Evolutionary conservation across 495 filamentous ascomycete genomes (phyloP), one percentile per base, ranked within the genome.

Genomic region (Chlorociboria aeruginascens): DNA sequence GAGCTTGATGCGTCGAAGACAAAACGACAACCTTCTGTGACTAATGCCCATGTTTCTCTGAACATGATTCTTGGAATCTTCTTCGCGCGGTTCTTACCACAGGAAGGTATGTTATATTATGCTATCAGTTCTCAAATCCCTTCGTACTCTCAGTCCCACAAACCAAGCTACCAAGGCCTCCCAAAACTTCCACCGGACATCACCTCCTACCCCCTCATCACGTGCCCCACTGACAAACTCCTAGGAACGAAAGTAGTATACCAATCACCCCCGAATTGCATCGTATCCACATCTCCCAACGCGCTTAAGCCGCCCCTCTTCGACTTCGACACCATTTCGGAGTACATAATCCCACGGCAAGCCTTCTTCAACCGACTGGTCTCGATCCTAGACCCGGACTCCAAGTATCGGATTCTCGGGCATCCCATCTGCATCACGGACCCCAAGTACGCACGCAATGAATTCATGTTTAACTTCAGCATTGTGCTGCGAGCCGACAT

Each of bases 401-500:
- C 79, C 62, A 79, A 81, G 40, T 83, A 86, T 63, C 82, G 83
- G 43, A 79, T 97, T 45, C 76, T 97, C 17, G 85, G 87, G 8
- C 87, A 89, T 57, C 92, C 92, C 1, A 83, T 97, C 32, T 89
- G 85, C 62, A 86, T 96, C 64, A 77, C 75, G 7, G 77, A 82
- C 38, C 68, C 72, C 25, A 73, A 73, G 38, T 90, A 98, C 61
- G 74, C 82, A 46, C 83, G 92, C 44, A 98, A 97, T 66, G 85
- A 95, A 61, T 96, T 93, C 67, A 93, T 95, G 60, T 98, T 97
- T 77, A 97, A 96, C 61, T 95, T 97, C 55, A 85, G 85, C 41
- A 62, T 97, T 16, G 86, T 98, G 12, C 69, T 98, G 35, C 76
- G 79, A 40, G 34, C 45, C 13, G 80, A 85, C 49, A 76, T 75